Evolutionary conservation across 2,329 filamentous ascomycete species (phyloP), one percentile per base, ranked within the genome.

Genomic region (Aspergillus eucalypticola): DNA sequence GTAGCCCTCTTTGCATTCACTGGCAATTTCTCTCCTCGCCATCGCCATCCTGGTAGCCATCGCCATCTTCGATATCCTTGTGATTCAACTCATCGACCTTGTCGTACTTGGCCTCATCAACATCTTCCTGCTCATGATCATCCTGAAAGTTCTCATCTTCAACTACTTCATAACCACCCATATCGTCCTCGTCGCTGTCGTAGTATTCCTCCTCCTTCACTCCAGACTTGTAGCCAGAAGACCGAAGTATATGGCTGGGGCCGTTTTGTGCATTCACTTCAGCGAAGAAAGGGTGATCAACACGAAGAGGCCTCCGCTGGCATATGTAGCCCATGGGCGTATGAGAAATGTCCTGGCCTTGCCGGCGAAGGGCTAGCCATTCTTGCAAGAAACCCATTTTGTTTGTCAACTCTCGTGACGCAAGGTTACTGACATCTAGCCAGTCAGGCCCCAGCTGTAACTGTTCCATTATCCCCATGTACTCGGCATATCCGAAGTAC

Each of bases 401-500:
- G 13, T 61, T 67, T 58, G 51, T 46, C 21, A 49, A n/a, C 8
- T 17, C 19, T 53, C 57, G 13, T 11, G 10, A 19, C 8, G 3
- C 8, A 1, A 1, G 11, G 3, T 21, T 21, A 10, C 17, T 42
- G 13, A 1, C 8, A 35, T 23, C n/a, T 13, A 19, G 27, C 8
- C 44, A 44, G 0, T 55, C 32, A 3, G 25, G 46, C 1, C 60
- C 42, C 0, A 63, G 23, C 2, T 25, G 54, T 10, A 66, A 10
- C 0, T 32, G 54, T n/a, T 57, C 32, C 0, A 55, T 27, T 6
- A 64, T 13, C 10, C 10, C 25, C 11, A 60, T 52, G 38, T 73
- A 71, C n/a, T 73, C 70, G 0, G 64, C 46, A 21, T 66, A 71
- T 0, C 69, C 63, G 38, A 74, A 72, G 65, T 90, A 89, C 0